Conservation (phyloP, 176 grass and related monocot species). For the Phyllostachys edulis region DNA sequence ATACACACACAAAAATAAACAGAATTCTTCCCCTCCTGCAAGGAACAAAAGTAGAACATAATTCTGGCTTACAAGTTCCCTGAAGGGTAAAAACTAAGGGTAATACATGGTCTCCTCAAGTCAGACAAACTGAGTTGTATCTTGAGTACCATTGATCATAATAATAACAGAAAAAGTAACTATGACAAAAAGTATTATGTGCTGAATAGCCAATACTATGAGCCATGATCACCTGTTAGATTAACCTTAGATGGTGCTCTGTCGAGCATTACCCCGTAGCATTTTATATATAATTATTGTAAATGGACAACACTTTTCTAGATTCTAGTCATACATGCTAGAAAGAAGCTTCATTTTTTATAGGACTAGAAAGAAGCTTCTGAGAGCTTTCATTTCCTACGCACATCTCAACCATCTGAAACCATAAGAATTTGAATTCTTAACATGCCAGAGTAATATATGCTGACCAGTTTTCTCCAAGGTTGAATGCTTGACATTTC, state of each 20-base stretch:
- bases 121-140: background rate
- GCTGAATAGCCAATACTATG: background rate
- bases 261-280: background rate
- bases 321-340: background rate
- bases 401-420: background rate
- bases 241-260: background rate
- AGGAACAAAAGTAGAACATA: background rate
- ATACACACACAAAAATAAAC: no score
- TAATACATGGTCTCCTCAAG: background rate
- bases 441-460: background rate
- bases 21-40: no score
- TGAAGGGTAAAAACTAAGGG: background rate
- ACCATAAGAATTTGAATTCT: background rate
- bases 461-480: background rate
- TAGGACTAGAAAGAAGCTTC: background rate
- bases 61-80: background rate
- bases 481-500: conserved; percentile 13
- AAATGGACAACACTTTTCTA: background rate
- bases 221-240: background rate
- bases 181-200: background rate
- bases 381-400: background rate
- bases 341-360: background rate
- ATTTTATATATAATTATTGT: background rate
- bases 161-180: background rate
- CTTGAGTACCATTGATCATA: background rate